Base-by-base conservation (phyloP, 2,329 filamentous ascomycete genomes). In the Lizonia empirigonia region DNA sequence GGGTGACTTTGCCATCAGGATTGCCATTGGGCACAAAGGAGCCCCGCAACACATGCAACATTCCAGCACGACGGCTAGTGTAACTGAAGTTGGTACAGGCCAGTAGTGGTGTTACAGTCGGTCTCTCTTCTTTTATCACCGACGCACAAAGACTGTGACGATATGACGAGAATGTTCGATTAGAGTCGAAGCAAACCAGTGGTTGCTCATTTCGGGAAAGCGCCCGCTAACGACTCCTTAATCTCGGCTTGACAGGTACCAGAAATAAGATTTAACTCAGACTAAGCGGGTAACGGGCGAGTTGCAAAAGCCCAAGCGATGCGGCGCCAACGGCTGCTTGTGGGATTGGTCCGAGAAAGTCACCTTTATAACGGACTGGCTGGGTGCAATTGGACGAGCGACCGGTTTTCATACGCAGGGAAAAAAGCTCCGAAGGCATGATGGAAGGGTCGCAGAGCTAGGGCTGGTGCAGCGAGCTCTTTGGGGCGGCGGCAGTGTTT, bases 221-320 rank as follows among this genome's bases (percentile, higher is more conserved):
- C 62, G 64, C 52, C 58, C 62, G 65, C 63, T 67, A 61, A 49
- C 50, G 53, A 52, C 63, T 71, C 69, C 65, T 71, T 72, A 71
- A 73, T 73, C 60, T 73, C 70, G 70, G 70, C 59, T 66, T 62
- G 55, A 56, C 51, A 55, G 52, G 36, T 50, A 41, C 54, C 47
- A 62, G 56, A 50, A 61, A 50, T 53, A 50, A 53, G 48, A 50
- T 50, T 55, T 55, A 62, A 58, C 44, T 48, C 58, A 50, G 58
- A 62, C 59, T 53, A 68, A 62, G 60, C 60, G 52, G 57, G 44
- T 55, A 56, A 53, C 59, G 55, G 64, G 62, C 59, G 53, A 61
- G 62, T 56, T 59, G 57, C 53, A 51, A 58, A 59, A 51, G 55
- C 44, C 44, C 59, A 67, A 68, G 66, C 66, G 64, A 64, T 61